These are phyloP conservation scores for Auxenochlorella pyrenoidosa DNA, from an alignment of 139 green algal genomes.

Conservation along the genomic window DNA sequence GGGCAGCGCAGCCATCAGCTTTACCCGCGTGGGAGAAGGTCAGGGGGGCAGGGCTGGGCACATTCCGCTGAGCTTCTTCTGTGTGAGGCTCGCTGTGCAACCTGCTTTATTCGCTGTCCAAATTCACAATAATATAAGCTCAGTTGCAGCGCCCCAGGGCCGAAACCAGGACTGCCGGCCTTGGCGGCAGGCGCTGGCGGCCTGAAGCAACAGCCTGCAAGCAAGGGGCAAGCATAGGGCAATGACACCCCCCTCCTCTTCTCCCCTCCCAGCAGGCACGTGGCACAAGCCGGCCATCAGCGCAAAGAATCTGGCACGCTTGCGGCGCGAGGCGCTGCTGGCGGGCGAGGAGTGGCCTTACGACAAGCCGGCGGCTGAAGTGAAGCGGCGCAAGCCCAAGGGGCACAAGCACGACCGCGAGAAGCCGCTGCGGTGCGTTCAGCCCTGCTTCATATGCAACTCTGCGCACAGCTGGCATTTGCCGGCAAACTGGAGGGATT, in stretches of 20 bases:
- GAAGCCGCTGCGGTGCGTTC: conserved; percentile 38
- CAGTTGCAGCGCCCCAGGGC: too few relatives aligned
- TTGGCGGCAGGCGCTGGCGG: background rate
- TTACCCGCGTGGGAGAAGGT: too few relatives aligned
- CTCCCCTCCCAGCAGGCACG: background rate
- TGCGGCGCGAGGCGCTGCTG: conserved; percentile 46
- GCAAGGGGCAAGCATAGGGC: background rate
- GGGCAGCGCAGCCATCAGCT: background rate
- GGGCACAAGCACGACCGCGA: conserved; percentile 63
- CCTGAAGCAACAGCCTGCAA: too few relatives aligned
- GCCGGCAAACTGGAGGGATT: too few relatives aligned
- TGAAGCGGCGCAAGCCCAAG: conserved; percentile 47
- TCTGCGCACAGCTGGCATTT: too few relatives aligned
- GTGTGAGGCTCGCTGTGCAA: background rate
- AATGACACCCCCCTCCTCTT: too few relatives aligned
- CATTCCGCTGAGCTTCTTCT: background rate
- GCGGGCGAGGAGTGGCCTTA: conserved; percentile 53
- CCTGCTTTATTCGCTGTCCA: background rate
- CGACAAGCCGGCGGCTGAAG: background rate
- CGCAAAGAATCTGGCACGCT: conserved; percentile 48
- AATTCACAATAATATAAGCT: too few relatives aligned
- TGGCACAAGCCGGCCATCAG: conserved; percentile 61
- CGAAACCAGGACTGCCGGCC: too few relatives aligned
- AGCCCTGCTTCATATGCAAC: too few relatives aligned
- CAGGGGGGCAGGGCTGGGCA: too few relatives aligned